Percentiles rank a stretch among this genome's conserved stretches.
Conservation (phyloP, 805 yeast genomes). For the Myxozyma sirexii region DNA sequence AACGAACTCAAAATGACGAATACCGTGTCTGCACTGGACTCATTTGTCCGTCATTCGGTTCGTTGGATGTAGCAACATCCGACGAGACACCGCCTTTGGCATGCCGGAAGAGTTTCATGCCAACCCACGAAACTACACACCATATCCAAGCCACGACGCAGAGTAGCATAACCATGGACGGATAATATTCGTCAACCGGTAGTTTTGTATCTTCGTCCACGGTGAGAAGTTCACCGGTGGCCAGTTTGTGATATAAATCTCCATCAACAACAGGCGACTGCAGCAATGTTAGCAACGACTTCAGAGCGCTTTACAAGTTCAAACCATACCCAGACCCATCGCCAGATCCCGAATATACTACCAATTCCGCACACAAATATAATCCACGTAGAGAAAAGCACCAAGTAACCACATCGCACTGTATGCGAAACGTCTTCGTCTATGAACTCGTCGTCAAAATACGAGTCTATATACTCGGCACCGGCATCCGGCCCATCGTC, state of each 20-base stretch:
- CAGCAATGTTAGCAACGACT: background rate
- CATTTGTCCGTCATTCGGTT: background rate
- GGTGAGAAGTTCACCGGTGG: background rate
- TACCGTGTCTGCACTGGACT: conserved; percentile 3
- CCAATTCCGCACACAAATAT: conserved; percentile 28
- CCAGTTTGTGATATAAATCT: background rate
- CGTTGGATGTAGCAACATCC: background rate
- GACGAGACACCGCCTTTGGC: conserved; percentile 60
- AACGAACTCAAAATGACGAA: background rate
- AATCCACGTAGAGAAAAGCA: conserved; percentile 29
- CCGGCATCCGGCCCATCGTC: background rate
- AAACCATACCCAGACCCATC: conserved; percentile 34
- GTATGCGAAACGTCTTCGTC: conserved; percentile 21
- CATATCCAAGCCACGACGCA: conserved; percentile 60
- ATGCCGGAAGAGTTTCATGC: conserved; percentile 77
- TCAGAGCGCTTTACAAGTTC: background rate
- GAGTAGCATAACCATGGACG: conserved; percentile 40
- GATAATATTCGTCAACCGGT: conserved; percentile 48
- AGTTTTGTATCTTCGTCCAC: conserved; percentile 32
- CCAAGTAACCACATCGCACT: conserved; percentile 34
- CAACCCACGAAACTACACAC: conserved; percentile 76
- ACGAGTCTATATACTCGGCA: conserved; percentile 8
- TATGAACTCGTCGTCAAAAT: conserved; percentile 10
- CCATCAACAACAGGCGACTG: background rate
- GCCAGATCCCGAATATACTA: conserved; percentile 34